A percentile compares a stretch with the other conserved stretches of the same genome.
These are phyloP conservation scores for Dictyostelium firmibasis DNA, from an alignment of 78 protist genomes.

Conservation along the genomic window DNA sequence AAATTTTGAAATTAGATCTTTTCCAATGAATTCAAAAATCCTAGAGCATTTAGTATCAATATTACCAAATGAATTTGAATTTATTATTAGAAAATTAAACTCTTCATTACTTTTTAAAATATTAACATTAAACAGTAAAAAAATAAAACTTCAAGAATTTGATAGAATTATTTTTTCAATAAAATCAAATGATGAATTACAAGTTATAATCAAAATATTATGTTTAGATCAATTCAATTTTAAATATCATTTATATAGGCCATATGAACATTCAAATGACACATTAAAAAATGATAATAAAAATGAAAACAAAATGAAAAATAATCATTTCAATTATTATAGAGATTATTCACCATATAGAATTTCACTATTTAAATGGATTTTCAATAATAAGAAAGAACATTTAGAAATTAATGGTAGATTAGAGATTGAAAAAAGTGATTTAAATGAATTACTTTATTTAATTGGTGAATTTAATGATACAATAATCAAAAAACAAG, in stretches of 20 bases:
- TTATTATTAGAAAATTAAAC: neutral
- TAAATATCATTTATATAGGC: neutral
- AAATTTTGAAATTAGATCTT: neutral
- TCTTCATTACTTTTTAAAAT: neutral
- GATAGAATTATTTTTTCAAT: neutral
- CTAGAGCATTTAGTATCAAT: neutral
- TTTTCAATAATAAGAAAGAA: neutral
- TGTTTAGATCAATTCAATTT: neutral
- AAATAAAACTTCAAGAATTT: neutral
- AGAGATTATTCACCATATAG: constrained; percentile 2
- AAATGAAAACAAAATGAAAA: neutral
- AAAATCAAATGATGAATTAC: neutral
- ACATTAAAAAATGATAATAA: neutral
- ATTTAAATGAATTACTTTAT: neutral
- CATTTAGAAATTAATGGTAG: neutral
- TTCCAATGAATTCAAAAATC: neutral
- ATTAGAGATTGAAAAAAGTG: neutral
- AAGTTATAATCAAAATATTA: neutral
- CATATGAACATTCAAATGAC: neutral
- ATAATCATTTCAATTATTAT: neutral
- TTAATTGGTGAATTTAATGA: neutral
- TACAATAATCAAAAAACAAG: neutral
- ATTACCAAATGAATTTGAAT: neutral
- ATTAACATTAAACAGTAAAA: neutral
- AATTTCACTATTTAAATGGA: neutral